phyloP scores from a whole-genome alignment of 169 alveolate genomes.

The Theileria equi region DNA sequence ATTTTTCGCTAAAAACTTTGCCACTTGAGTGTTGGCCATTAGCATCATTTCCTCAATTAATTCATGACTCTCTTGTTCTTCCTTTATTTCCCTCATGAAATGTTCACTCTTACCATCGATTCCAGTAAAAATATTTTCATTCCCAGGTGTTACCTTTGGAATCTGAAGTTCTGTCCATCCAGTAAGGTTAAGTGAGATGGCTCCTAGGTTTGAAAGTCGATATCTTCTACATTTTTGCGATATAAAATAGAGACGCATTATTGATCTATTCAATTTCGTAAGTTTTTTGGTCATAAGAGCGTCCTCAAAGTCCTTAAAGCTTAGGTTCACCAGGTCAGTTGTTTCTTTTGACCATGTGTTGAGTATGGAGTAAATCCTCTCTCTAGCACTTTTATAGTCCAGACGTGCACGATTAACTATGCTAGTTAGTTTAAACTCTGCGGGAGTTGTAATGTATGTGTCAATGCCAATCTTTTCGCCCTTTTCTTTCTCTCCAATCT shows the following conservation, averaged over 20 bases:
- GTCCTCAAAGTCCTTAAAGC: constrained; percentile 8
- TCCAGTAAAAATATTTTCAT: not conserved
- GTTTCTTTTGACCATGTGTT: not conserved
- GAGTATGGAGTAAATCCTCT: constrained; percentile 17
- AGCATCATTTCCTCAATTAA: constrained; percentile 81
- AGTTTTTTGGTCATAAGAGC: constrained; percentile 1
- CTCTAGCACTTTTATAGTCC: constrained; percentile 55
- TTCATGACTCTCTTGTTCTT: constrained; percentile 70
- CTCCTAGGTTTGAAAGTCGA: constrained; percentile 58
- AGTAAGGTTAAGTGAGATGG: constrained; percentile 45
- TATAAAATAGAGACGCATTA: constrained; percentile 38
- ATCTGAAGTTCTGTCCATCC: constrained; percentile 55
- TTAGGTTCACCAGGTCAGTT: constrained; percentile 10
- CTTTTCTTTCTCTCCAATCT: constrained; percentile 48
- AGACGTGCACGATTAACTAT: constrained; percentile 38
- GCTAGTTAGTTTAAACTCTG: constrained; percentile 24
- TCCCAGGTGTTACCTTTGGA: constrained; percentile 23
- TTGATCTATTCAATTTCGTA: constrained; percentile 7
- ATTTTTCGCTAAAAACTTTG: constrained; percentile 60
- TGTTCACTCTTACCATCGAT: not conserved
- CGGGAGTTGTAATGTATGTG: constrained; percentile 18
- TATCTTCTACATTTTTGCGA: constrained; percentile 44
- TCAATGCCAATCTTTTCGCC: constrained; percentile 53
- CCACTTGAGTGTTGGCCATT: constrained; percentile 74
- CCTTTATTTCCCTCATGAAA: constrained; percentile 22